Evolutionary conservation across 257 asterid genomes (phyloP).

Genomic region (Penstemon eatonii): DNA sequence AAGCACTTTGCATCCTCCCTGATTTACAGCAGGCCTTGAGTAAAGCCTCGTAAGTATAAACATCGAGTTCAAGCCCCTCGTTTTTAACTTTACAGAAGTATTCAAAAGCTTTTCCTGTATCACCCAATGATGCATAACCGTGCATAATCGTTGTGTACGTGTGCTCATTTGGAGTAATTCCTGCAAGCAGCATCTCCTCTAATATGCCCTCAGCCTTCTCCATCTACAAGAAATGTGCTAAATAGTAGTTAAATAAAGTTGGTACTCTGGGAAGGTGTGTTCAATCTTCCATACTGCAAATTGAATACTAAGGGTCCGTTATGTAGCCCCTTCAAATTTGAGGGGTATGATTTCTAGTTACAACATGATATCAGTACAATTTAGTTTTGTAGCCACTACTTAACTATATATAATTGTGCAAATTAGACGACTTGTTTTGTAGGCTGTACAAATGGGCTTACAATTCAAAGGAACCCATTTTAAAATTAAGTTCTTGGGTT

Average conservation of each 20-base stretch:
- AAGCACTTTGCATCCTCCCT: conserved; percentile 99
- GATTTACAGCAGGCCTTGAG: conserved; percentile 99
- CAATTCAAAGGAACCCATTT: no score
- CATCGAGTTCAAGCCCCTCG: conserved; percentile 91
- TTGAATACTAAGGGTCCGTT: no score
- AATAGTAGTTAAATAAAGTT: neutral
- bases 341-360: no score
- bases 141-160: conserved; percentile 94
- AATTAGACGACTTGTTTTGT: no score
- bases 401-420: no score
- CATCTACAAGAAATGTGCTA: conserved; percentile 52
- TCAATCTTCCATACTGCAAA: no score
- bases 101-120: conserved; percentile 89
- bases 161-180: conserved; percentile 78
- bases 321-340: no score
- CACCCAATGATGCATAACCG: conserved; percentile 97
- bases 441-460: no score
- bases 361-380: no score
- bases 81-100: conserved; percentile 75
- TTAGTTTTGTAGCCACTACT: no score
- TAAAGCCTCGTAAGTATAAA: conserved; percentile 83
- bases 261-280: conserved; percentile 5
- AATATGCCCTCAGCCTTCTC: conserved; percentile 74
- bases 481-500: no score
- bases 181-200: conserved; percentile 90